These are phyloP conservation scores for Chytridiales sp. DNA, from an alignment of 371 early-diverging fungal species.

Conservation along the genomic window DNA sequence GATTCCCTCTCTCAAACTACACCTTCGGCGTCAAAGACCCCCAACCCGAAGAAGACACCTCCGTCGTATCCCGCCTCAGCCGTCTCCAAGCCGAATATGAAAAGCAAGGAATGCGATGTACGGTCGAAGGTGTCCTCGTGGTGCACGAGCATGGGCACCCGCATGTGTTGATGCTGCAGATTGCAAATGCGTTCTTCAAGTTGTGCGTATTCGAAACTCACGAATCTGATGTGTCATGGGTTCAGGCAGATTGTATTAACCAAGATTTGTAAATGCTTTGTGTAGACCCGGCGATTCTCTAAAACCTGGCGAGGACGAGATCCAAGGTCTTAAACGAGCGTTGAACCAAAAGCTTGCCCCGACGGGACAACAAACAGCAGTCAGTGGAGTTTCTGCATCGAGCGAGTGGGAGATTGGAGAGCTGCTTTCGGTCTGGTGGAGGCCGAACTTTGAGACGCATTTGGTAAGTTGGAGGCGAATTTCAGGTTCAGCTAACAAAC, in stretches of 20 bases:
- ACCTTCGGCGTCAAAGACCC: conserved; percentile 74
- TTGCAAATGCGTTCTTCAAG: conserved; percentile 73
- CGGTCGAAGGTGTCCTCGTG: conserved; percentile 75
- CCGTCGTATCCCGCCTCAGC: conserved; percentile 62
- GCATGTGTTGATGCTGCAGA: conserved; percentile 76
- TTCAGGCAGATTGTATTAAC: no score
- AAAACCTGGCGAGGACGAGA: conserved; percentile 69
- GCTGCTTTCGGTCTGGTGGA: conserved; percentile 71
- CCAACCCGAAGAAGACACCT: conserved; percentile 73
- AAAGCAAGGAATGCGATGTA: conserved; percentile 63
- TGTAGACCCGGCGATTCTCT: conserved; percentile 72
- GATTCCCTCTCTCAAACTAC: conserved; percentile 49
- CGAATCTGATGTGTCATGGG: no score
- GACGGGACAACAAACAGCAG: conserved; percentile 16
- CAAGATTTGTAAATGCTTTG: not conserved
- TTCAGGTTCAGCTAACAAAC: no score
- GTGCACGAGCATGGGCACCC: conserved; percentile 84
- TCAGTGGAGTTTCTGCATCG: conserved; percentile 14
- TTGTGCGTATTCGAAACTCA: conserved; percentile 49
- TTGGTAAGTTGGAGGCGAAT: conserved; percentile 55
- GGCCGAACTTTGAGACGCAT: conserved; percentile 75
- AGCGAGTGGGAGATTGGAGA: conserved; percentile 73
- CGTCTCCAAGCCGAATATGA: conserved; percentile 68
- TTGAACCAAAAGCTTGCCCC: conserved; percentile 57
- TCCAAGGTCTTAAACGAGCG: conserved; percentile 64